Evolutionary conservation across 352 stramenopile species (phyloP), one percentile per base, ranked within the genome.

Genomic region (Globisporangium barbulae): DNA sequence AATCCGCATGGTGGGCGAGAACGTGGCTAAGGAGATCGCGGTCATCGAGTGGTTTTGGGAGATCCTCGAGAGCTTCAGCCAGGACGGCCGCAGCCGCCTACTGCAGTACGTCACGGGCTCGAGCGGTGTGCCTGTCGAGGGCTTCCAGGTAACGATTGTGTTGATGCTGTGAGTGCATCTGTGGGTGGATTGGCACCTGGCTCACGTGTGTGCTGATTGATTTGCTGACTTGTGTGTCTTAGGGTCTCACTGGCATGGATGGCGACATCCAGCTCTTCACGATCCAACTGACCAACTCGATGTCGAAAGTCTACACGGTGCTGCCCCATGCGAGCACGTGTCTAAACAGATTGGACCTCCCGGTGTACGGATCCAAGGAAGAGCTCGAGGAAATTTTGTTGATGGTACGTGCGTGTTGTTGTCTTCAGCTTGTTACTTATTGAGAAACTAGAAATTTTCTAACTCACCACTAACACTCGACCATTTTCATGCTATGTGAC

Each of bases 381-480:
- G 91, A 99, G 44, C 71, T 99, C 13, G 75, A 98, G 65, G 81
- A 97, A 53, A 97, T 96, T 62, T 77, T 99, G 52, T 85, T 80
- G 39, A 88, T 98, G 75, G 95, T 97, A 59, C 80, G 65, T 65
- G 21, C 17, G 15, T 63, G 8, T 30, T 30, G 45, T 25, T 52
- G 19, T 30, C n/a, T 52, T 25, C 21, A 5, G 13, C n/a, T 31
- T 48, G 15, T 3, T 48, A 22, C 2, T 44, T 15, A n/a, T 19
- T 44, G 3, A 6, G 5, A 8, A 13, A 21, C 15, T n/a, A 15
- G 13, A 5, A 45, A 45, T 45, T 5, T 6, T 7, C 19, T 8
- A 48, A 3, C 42, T 21, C 42, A 48, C 12, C 42, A 48, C 21
- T 52, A 52, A 52, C 41, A 56, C 12, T 2, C 25, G 52, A 15